These are phyloP conservation scores for Nitzschia putrida DNA, from an alignment of 108 stramenopile species.

Conservation along the genomic window DNA sequence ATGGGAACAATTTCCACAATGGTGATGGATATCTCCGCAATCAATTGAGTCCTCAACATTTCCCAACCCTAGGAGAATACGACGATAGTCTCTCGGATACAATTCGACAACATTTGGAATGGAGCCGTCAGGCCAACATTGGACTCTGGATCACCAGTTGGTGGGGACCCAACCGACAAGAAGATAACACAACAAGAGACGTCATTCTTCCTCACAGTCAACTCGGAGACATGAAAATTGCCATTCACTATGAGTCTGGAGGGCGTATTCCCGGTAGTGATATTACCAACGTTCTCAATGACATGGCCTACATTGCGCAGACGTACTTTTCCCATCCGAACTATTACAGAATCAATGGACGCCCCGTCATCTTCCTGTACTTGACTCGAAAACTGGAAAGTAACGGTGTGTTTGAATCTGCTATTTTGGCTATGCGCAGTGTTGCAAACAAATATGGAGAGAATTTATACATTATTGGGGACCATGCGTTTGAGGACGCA, in stretches of 20 bases:
- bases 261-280: conserved; percentile 11
- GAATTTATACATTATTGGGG: conserved; percentile 39
- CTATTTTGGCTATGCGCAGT: conserved; percentile 21
- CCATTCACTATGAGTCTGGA: conserved; percentile 39
- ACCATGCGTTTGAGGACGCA: conserved; percentile 28
- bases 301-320: conserved; percentile 19
- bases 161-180: conserved; percentile 39
- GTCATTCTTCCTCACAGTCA: conserved; percentile 31
- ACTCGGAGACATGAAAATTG: conserved; percentile 29
- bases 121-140: conserved; percentile 54
- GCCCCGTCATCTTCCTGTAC: conserved; percentile 42
- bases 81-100: conserved; percentile 42
- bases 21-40: conserved; percentile 40
- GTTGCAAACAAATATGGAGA: conserved; percentile 16
- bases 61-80: conserved; percentile 47
- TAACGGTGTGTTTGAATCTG: conserved; percentile 20
- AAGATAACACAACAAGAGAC: conserved; percentile 30
- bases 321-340: conserved; percentile 38
- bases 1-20: conserved; percentile 44
- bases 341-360: conserved; percentile 35
- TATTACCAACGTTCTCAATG: conserved; percentile 8
- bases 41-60: conserved; percentile 37
- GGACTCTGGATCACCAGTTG: conserved; percentile 40
- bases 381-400: conserved; percentile 23
- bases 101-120: conserved; percentile 43